These are phyloP conservation scores for Cyclotella cryptica DNA, from an alignment of 108 stramenopile genomes.

Conservation along the genomic window DNA sequence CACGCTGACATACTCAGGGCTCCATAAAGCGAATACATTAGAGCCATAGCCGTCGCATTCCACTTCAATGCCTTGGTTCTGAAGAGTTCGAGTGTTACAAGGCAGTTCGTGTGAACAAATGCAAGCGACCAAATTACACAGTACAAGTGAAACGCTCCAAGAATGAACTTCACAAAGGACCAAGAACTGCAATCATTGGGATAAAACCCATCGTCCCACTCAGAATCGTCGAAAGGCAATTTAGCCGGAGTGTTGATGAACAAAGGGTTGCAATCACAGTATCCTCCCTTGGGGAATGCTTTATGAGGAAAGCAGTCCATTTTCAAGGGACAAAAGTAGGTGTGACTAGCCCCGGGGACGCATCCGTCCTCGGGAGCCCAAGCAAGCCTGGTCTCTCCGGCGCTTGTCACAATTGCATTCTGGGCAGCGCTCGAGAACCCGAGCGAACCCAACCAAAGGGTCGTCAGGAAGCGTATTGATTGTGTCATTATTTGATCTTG, in stretches of 20 bases:
- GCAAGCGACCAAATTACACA: conserved; percentile 16
- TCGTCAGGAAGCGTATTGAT: neutral
- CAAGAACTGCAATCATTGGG: conserved; percentile 40
- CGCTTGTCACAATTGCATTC: neutral
- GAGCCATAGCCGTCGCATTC: conserved; percentile 46
- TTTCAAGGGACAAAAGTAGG: conserved; percentile 27
- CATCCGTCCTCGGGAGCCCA: conserved; percentile 28
- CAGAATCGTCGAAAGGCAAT: conserved; percentile 52
- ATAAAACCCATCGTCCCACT: conserved; percentile 53
- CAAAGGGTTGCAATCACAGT: conserved; percentile 53
- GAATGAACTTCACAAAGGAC: conserved; percentile 23
- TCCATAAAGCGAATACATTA: conserved; percentile 28
- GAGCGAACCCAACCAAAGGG: neutral
- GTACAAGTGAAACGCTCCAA: conserved; percentile 16
- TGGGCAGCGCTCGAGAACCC: neutral
- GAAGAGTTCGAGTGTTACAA: conserved; percentile 34
- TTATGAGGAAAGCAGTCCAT: conserved; percentile 46
- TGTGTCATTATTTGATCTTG: neutral
- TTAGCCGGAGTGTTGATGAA: conserved; percentile 24
- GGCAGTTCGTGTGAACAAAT: conserved; percentile 31
- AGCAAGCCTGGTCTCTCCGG: conserved; percentile 5
- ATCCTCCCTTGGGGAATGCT: conserved; percentile 32
- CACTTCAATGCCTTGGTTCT: conserved; percentile 40
- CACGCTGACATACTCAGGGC: neutral
- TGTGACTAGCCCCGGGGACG: conserved; percentile 14